A percentile compares a stretch with the other conserved stretches of the same genome.
Evolutionary conservation across 345 rosid genomes (phyloP).

Genomic region (Balakata baccata): DNA sequence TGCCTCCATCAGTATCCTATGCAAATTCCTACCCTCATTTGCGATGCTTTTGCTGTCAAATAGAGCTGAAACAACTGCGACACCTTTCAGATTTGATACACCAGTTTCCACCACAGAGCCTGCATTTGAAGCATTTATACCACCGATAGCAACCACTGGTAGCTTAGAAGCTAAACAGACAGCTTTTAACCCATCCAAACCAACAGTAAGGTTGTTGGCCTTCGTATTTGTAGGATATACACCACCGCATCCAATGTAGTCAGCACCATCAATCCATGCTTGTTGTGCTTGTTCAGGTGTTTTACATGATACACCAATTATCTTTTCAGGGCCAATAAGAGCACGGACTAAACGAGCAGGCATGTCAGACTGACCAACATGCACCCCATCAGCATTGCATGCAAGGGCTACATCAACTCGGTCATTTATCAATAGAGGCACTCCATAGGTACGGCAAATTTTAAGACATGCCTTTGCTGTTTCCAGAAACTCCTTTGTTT

Average conservation of each 20-base stretch:
- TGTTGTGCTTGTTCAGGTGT: constrained; percentile 70
- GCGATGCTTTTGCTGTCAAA: constrained; percentile 62
- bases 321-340: constrained; percentile 86
- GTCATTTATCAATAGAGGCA: constrained; percentile 76
- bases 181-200: constrained; percentile 70
- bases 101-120: constrained; percentile 47
- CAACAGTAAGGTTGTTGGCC: constrained; percentile 66
- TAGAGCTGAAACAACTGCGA: constrained; percentile 75
- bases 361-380: constrained; percentile 87
- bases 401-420: constrained; percentile 83
- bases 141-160: constrained; percentile 91
- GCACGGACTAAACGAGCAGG: constrained; percentile 53
- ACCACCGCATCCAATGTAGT: constrained; percentile 94
- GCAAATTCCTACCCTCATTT: constrained; percentile 52
- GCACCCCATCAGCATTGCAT: constrained; percentile 85
- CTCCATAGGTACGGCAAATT: constrained; percentile 52
- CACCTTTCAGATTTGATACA: constrained; percentile 65
- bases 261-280: constrained; percentile 86
- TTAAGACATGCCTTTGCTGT: constrained; percentile 65
- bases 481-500: constrained; percentile 59
- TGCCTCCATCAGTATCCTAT: constrained; percentile 36
- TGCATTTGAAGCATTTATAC: constrained; percentile 65
- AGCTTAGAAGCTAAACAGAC: constrained; percentile 74
- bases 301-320: constrained; percentile 87
- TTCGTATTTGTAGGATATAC: constrained; percentile 77